phyloP scores from a whole-genome alignment of 75 land plant genomes.

The Cupressus sempervirens region DNA sequence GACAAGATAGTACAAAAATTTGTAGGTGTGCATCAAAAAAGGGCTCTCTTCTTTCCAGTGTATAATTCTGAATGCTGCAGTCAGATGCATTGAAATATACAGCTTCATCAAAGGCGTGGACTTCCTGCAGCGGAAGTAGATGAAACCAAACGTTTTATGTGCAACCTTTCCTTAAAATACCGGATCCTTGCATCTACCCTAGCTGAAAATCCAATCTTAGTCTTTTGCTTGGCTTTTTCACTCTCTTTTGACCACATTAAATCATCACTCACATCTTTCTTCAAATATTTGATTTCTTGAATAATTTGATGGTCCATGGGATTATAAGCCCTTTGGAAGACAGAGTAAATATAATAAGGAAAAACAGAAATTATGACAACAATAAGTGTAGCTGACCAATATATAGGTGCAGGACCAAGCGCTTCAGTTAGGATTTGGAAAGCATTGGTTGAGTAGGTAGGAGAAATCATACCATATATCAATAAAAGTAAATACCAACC shows the following conservation, averaged over 20 bases:
- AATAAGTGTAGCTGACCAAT: slow-evolving; percentile 58
- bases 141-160: slow-evolving; percentile 14
- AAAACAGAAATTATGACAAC: slow-evolving; percentile 38
- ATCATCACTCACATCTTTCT: slow-evolving; percentile 56
- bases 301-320: slow-evolving; percentile 91
- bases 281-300: slow-evolving; percentile 76
- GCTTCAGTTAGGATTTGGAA: slow-evolving; percentile 47
- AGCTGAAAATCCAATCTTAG: slow-evolving; percentile 72
- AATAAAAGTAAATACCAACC: slow-evolving; percentile 76
- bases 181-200: slow-evolving; percentile 70
- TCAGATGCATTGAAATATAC: not conserved
- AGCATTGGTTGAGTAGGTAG: slow-evolving; percentile 31
- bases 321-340: slow-evolving; percentile 47
- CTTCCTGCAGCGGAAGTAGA: not conserved
- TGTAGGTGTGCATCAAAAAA: not conserved
- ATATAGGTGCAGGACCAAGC: slow-evolving; percentile 58
- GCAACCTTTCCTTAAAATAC: slow-evolving; percentile 27
- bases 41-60: not conserved
- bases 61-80: not conserved
- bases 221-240: slow-evolving; percentile 50
- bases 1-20: not conserved
- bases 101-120: not conserved
- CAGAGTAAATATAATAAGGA: slow-evolving; percentile 56
- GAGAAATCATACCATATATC: slow-evolving; percentile 48
- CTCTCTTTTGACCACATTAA: slow-evolving; percentile 68